A percentile compares a stretch with the other conserved stretches of the same genome.
phyloP scores from a whole-genome alignment of 2,329 filamentous ascomycete species.

The Coleophoma crateriformis region DNA sequence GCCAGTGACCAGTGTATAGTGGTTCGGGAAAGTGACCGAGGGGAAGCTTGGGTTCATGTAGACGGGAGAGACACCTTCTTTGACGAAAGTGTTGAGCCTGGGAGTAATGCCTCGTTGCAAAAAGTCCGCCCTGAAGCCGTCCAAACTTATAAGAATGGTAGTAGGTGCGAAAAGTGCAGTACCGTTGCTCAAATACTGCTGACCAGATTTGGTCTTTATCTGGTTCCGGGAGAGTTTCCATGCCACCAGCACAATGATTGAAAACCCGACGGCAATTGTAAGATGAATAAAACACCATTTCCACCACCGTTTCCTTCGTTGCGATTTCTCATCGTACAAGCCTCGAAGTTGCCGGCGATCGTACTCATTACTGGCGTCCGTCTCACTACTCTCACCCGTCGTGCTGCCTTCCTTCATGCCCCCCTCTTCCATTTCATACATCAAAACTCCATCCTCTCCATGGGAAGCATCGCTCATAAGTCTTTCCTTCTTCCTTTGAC shows the following conservation, averaged over 20 bases:
- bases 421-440: slow-evolving; percentile 90
- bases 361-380: slow-evolving; percentile 53
- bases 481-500: slow-evolving; percentile 42
- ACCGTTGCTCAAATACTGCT: slow-evolving; percentile 63
- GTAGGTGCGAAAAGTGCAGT: slow-evolving; percentile 86
- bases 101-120: slow-evolving; percentile 79
- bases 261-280: slow-evolving; percentile 46
- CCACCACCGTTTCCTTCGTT: slow-evolving; percentile 47
- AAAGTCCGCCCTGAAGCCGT: slow-evolving; percentile 93
- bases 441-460: slow-evolving; percentile 68
- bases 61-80: slow-evolving; percentile 78
- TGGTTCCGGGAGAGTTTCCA: slow-evolving; percentile 51
- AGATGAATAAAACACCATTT: slow-evolving; percentile 48
- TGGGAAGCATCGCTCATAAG: slow-evolving; percentile 47
- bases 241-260: slow-evolving; percentile 48
- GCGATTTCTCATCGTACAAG: slow-evolving; percentile 38
- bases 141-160: slow-evolving; percentile 87
- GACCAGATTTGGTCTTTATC: slow-evolving; percentile 26
- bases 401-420: slow-evolving; percentile 61
- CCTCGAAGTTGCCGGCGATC: slow-evolving; percentile 44
- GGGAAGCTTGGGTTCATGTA: slow-evolving; percentile 96
- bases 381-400: slow-evolving; percentile 56
- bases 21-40: slow-evolving; percentile 93
- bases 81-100: slow-evolving; percentile 67
- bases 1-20: slow-evolving; percentile 89